phyloP scores from a whole-genome alignment of 2,329 filamentous ascomycete species.

The Didymella sp. region DNA sequence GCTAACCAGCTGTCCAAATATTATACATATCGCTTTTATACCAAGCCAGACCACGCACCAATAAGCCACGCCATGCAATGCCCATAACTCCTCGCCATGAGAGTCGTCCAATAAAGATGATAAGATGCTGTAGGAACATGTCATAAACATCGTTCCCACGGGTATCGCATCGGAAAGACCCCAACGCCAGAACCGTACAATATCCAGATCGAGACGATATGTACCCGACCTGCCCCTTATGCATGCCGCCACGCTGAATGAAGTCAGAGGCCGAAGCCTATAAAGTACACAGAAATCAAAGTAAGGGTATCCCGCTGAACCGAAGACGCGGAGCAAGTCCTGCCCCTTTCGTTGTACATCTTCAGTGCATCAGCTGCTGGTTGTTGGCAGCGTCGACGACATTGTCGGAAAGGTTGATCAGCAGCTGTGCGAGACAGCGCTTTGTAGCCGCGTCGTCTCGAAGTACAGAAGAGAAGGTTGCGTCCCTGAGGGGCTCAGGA shows the following conservation, averaged over 20 bases:
- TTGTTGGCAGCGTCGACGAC: slow-evolving; percentile 63
- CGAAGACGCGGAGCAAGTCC: not conserved
- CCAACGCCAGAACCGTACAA: slow-evolving; percentile 36
- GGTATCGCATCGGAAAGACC: slow-evolving; percentile 40
- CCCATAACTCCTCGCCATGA: slow-evolving; percentile 40
- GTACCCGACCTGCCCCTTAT: slow-evolving; percentile 21
- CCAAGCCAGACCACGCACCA: slow-evolving; percentile 18
- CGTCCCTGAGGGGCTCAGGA: slow-evolving; percentile 96
- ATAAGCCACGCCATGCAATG: slow-evolving; percentile 38
- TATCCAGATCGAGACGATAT: slow-evolving; percentile 32
- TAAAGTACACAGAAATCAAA: slow-evolving; percentile 32
- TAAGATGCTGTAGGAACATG: slow-evolving; percentile 35
- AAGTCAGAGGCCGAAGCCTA: slow-evolving; percentile 33
- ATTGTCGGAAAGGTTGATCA: slow-evolving; percentile 95
- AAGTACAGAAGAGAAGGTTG: slow-evolving; percentile 94
- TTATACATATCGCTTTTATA: slow-evolving; percentile 38
- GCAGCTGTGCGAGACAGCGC: slow-evolving; percentile 92
- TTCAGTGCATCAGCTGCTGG: slow-evolving; percentile 46
- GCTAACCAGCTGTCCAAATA: slow-evolving; percentile 24
- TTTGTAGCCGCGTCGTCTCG: slow-evolving; percentile 98
- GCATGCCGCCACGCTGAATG: slow-evolving; percentile 31
- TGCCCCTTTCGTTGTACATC: not conserved
- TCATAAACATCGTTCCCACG: slow-evolving; percentile 31
- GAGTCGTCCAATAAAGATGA: slow-evolving; percentile 30
- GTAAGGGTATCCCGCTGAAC: slow-evolving; percentile 15